phyloP scores from a whole-genome alignment of 2,329 filamentous ascomycete species.

The Verticillium longisporum region DNA sequence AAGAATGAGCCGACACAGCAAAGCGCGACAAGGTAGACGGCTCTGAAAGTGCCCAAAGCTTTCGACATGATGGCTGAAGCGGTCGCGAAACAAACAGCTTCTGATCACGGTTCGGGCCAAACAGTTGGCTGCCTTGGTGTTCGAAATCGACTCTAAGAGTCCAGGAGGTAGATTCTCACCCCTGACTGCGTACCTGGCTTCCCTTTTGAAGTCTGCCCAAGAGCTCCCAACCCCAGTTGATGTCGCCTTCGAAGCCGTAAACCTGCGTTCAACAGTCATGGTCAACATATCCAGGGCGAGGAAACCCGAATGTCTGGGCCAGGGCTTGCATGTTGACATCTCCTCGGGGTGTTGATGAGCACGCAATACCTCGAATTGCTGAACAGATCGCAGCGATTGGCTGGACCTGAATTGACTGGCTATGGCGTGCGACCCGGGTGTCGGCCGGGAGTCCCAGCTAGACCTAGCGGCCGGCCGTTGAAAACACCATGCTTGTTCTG shows the following conservation, averaged over 20 bases:
- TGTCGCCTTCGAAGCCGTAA: background rate
- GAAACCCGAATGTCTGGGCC: background rate
- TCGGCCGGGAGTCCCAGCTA: constrained; percentile 5
- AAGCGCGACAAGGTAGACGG: constrained; percentile 27
- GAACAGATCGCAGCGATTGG: background rate
- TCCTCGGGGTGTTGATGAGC: background rate
- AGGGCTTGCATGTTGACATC: background rate
- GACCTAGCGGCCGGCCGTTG: background rate
- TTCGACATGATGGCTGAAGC: constrained; percentile 1
- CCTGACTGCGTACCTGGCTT: background rate
- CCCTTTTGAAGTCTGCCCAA: background rate
- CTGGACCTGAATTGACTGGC: background rate
- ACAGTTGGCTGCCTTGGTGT: background rate
- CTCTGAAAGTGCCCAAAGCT: constrained; percentile 26
- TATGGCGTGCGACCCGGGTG: background rate
- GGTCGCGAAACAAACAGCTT: background rate
- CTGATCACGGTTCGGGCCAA: background rate
- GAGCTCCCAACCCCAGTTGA: background rate
- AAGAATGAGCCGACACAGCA: constrained; percentile 31
- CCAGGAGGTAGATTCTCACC: background rate
- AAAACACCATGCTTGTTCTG: background rate
- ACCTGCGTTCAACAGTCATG: background rate
- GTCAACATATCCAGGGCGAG: background rate
- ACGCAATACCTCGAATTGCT: background rate
- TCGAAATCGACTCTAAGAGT: background rate